Percentiles rank a stretch among this genome's conserved stretches.
Conservation (phyloP, 2,329 filamentous ascomycete species). For the Thielaviopsis euricoi region DNA sequence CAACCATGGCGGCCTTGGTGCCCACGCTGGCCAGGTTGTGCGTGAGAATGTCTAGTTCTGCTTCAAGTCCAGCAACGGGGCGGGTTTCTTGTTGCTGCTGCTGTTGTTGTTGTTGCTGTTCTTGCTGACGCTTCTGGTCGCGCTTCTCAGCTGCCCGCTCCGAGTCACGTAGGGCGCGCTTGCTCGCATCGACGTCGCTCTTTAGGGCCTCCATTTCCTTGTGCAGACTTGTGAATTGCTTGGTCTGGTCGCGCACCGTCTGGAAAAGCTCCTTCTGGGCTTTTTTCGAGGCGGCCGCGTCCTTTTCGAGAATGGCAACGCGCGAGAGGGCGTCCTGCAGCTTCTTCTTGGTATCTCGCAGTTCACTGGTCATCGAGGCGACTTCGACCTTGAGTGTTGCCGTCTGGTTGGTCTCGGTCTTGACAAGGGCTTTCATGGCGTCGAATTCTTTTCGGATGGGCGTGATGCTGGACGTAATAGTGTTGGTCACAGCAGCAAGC, state of each 20-base stretch:
- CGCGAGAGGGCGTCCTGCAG: not conserved
- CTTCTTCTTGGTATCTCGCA: not conserved
- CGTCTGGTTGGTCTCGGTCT: not conserved
- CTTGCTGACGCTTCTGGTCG: conserved; percentile 7
- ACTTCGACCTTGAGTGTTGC: not conserved
- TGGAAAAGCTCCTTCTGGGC: conserved; percentile 15
- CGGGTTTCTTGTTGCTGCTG: conserved; percentile 3
- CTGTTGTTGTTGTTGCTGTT: conserved; percentile 10
- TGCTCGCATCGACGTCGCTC: conserved; percentile 17
- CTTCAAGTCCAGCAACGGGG: not conserved
- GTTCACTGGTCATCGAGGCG: not conserved
- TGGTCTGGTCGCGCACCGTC: conserved; percentile 14
- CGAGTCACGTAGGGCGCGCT: conserved; percentile 19
- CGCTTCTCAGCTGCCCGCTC: conserved; percentile 17
- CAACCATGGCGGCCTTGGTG: conserved; percentile 22
- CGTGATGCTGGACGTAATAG: not conserved
- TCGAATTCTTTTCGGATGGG: not conserved
- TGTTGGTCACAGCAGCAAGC: not conserved
- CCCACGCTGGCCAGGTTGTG: conserved; percentile 23
- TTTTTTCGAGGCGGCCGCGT: conserved; percentile 15
- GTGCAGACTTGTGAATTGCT: not conserved
- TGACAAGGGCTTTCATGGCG: not conserved
- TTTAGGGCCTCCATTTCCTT: conserved; percentile 15
- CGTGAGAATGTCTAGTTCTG: conserved; percentile 25
- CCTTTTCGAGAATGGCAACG: conserved; percentile 11